These are phyloP conservation scores for Stagonosporopsis cucurbitacearum DNA, from an alignment of 2,329 filamentous ascomycete species.

Conservation along the genomic window DNA sequence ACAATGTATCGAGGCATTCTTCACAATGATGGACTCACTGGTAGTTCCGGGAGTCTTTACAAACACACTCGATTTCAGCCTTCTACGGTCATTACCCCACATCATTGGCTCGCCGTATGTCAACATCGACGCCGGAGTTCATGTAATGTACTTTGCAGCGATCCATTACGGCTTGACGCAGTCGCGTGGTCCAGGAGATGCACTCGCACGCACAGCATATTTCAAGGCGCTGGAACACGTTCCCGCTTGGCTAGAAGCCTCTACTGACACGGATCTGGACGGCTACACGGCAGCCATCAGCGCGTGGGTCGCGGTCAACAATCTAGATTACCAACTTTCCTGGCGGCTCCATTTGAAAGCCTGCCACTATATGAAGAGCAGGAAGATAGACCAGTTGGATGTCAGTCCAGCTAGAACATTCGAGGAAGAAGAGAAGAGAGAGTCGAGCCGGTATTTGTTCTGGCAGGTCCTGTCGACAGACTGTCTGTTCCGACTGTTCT, in stretches of 20 bases:
- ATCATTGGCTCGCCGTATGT: constrained; percentile 37
- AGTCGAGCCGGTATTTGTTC: constrained; percentile 28
- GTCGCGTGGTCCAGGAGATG: constrained; percentile 22
- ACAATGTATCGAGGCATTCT: constrained; percentile 32
- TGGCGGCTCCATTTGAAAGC: constrained; percentile 42
- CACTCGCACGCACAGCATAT: constrained; percentile 30
- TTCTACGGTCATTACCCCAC: constrained; percentile 32
- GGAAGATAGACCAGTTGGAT: constrained; percentile 33
- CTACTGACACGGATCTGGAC: constrained; percentile 26
- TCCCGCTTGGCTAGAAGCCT: constrained; percentile 34
- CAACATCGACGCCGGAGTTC: constrained; percentile 31
- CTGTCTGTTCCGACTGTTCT: constrained; percentile 37
- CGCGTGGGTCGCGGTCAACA: constrained; percentile 33
- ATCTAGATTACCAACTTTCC: constrained; percentile 38
- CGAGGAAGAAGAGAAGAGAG: constrained; percentile 31
- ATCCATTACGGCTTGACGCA: constrained; percentile 34
- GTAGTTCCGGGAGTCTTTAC: constrained; percentile 30
- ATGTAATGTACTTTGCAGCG: constrained; percentile 38
- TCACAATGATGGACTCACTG: constrained; percentile 21
- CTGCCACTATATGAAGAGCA: constrained; percentile 31
- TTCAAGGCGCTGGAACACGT: constrained; percentile 36
- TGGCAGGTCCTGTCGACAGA: constrained; percentile 36
- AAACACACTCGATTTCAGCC: constrained; percentile 20
- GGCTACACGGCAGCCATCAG: constrained; percentile 30
- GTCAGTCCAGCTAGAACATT: constrained; percentile 22